phyloP scores from a whole-genome alignment of 139 green algal genomes.

The Chlorella sp. region DNA sequence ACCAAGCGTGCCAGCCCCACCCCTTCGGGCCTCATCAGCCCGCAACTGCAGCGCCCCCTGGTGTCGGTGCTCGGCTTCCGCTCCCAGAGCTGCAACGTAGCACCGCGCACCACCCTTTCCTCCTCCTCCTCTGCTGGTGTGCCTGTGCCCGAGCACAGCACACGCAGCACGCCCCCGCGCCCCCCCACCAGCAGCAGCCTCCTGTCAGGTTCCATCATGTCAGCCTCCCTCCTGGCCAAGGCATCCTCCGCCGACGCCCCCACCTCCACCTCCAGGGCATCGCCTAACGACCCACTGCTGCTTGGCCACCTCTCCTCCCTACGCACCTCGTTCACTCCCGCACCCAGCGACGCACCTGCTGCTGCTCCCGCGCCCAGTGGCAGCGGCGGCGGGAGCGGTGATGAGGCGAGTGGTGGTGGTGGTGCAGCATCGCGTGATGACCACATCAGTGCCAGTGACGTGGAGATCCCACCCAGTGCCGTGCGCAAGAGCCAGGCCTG shows the following conservation, averaged over 20 bases:
- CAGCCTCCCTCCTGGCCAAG: neutral
- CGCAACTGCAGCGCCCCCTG: neutral
- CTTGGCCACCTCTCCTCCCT: no score
- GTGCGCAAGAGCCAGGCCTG: neutral
- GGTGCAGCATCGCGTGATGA: neutral
- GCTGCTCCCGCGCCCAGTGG: neutral
- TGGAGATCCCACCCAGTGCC: neutral
- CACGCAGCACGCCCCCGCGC: no score
- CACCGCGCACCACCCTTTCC: neutral
- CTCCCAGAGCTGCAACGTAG: neutral
- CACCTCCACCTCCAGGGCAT: neutral
- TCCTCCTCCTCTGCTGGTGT: neutral
- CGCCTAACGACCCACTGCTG: neutral
- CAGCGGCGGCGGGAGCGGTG: neutral
- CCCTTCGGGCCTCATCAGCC: neutral
- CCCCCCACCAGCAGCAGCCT: neutral
- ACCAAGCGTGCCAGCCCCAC: neutral
- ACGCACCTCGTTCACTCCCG: no score
- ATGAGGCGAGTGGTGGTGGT: neutral
- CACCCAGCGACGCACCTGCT: neutral
- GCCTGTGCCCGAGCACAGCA: neutral
- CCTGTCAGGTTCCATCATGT: neutral
- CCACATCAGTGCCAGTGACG: no score
- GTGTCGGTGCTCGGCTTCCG: neutral
- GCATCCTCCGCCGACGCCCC: no score